These are phyloP conservation scores for Breviolum minutum DNA, from an alignment of 73 alveolate species.

Conservation along the genomic window DNA sequence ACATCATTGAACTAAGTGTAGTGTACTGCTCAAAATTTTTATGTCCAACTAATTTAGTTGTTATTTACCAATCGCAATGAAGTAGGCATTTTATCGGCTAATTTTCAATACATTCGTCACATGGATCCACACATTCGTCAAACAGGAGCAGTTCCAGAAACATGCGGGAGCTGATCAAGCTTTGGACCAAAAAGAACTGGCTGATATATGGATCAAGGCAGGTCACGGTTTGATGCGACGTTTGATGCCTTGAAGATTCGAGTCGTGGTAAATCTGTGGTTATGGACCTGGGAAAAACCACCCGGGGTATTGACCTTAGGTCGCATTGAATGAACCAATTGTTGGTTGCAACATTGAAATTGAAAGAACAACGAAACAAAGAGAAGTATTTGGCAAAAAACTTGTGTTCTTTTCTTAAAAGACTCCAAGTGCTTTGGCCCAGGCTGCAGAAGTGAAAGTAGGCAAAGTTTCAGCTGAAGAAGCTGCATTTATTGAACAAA, in stretches of 20 bases:
- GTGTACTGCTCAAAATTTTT: too few relatives aligned
- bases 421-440: neutral
- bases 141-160: slow-evolving; percentile 69
- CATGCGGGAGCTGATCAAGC: slow-evolving; percentile 67
- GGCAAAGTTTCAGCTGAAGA: slow-evolving; percentile 75
- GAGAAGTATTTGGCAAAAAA: neutral
- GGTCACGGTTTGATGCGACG: neutral
- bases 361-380: neutral
- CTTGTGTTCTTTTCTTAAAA: too few relatives aligned
- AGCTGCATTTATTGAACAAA: slow-evolving; percentile 42
- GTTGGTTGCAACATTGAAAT: neutral
- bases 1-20: too few relatives aligned
- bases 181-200: slow-evolving; percentile 67
- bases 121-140: too few relatives aligned
- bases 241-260: neutral
- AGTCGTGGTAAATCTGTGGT: neutral
- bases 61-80: neutral
- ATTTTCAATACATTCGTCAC: too few relatives aligned
- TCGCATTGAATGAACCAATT: too few relatives aligned
- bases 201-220: slow-evolving; percentile 76
- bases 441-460: neutral
- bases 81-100: too few relatives aligned
- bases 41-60: too few relatives aligned
- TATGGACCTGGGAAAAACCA: neutral
- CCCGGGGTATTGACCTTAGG: too few relatives aligned